Evolutionary conservation across 768 basidiomycete genomes (phyloP).

Genomic region (Rhizopogon rudus): DNA sequence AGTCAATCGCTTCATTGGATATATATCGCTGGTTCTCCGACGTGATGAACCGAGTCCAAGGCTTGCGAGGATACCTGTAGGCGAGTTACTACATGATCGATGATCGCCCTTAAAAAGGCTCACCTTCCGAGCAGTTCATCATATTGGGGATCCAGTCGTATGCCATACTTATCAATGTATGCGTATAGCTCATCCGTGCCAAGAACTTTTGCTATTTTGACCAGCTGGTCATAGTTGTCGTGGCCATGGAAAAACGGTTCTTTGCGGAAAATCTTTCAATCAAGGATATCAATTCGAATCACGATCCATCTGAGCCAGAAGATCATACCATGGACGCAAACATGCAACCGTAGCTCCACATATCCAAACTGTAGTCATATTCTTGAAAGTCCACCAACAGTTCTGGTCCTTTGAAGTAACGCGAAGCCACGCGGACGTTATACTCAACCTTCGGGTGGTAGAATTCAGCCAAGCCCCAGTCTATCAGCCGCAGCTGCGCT

Average conservation of each 20-base stretch:
- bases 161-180: constrained; percentile 94
- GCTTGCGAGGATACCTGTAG: constrained; percentile 82
- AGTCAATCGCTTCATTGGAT: constrained; percentile 94
- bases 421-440: constrained; percentile 94
- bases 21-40: constrained; percentile 95
- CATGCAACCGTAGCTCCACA: constrained; percentile 99
- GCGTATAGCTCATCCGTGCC: constrained; percentile 93
- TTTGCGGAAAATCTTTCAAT: constrained; percentile 88
- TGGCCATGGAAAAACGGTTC: constrained; percentile 99
- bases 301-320: background rate
- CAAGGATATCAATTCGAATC: background rate
- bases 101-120: constrained; percentile 11
- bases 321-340: constrained; percentile 90
- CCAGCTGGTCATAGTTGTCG: constrained; percentile 97
- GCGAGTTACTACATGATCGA: constrained; percentile 5
- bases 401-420: constrained; percentile 98
- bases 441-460: constrained; percentile 98
- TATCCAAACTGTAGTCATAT: constrained; percentile 95
- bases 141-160: constrained; percentile 92
- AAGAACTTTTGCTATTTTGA: constrained; percentile 96
- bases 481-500: constrained; percentile 84
- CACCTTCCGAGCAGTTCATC: constrained; percentile 90
- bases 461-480: constrained; percentile 99
- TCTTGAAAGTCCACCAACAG: constrained; percentile 96
- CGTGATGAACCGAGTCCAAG: constrained; percentile 94